These are phyloP conservation scores for Diaporthe humulicola DNA, from an alignment of 2,329 filamentous ascomycete species.

Conservation along the genomic window DNA sequence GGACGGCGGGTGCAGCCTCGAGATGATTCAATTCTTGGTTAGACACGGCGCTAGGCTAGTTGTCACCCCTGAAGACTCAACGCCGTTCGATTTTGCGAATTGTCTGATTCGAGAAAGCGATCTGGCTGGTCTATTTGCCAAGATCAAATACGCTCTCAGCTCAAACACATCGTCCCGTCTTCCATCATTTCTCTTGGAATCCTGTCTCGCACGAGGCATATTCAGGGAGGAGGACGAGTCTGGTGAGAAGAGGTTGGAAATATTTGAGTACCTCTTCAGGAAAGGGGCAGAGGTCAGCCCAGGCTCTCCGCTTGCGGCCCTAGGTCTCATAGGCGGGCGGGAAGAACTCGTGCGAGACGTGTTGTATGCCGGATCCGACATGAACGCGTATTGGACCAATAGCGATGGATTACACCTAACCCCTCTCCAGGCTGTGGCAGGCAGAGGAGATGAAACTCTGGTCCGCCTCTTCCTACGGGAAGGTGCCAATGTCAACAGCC, in stretches of 20 bases:
- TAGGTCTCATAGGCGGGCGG: neutral
- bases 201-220: neutral
- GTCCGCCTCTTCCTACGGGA: neutral
- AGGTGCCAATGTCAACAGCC: slow-evolving; percentile 6
- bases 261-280: neutral
- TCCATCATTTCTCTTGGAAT: neutral
- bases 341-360: neutral
- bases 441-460: neutral
- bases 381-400: neutral
- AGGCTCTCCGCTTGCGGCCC: neutral
- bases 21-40: slow-evolving; percentile 5
- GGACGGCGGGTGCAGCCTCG: neutral
- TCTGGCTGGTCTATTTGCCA: neutral
- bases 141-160: neutral
- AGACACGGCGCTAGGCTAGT: neutral
- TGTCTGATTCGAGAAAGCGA: neutral
- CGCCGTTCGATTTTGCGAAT: neutral
- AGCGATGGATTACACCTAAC: neutral
- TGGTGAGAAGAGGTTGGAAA: neutral
- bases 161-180: neutral
- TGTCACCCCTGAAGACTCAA: neutral
- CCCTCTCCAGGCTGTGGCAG: neutral
- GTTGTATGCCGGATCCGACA: neutral
- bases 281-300: neutral
- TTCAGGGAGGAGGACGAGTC: neutral